Evolutionary conservation across 192 early-diverging fungal species (phyloP).

Genomic region (Coemansia sp.): DNA sequence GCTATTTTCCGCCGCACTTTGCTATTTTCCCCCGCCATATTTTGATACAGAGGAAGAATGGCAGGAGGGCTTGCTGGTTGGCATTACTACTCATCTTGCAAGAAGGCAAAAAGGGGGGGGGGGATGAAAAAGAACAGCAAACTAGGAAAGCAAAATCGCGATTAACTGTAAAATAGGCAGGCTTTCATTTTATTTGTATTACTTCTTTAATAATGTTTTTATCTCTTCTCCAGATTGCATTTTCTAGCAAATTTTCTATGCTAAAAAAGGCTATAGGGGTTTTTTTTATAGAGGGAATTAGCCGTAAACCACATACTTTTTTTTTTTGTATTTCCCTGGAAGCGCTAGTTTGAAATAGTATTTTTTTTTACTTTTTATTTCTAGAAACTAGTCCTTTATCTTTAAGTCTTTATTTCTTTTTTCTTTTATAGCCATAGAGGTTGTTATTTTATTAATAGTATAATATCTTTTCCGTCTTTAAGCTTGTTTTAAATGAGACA

Average conservation of each 20-base stretch:
- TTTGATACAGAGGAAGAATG: not conserved
- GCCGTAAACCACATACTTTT: not conserved
- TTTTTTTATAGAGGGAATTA: slow-evolving; percentile 9
- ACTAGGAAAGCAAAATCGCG: too few species aligned
- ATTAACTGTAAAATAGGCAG: not conserved
- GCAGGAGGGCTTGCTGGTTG: not conserved
- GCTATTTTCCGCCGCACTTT: too few species aligned
- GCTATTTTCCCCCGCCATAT: too few species aligned
- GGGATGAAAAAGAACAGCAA: not conserved
- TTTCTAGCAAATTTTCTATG: not conserved
- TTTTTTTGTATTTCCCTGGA: too few species aligned
- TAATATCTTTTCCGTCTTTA: not conserved
- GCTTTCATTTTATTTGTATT: slow-evolving; percentile 10
- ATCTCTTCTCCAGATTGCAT: not conserved
- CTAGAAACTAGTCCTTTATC: not conserved
- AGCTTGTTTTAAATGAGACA: not conserved
- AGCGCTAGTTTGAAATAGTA: too few species aligned
- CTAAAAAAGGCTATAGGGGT: slow-evolving; percentile 8
- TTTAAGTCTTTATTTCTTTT: not conserved
- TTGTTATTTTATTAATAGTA: slow-evolving; percentile 3
- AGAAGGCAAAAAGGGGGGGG: too few species aligned
- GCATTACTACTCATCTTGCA: too few species aligned
- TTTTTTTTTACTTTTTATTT: not conserved
- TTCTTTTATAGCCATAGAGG: not conserved
- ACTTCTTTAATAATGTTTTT: not conserved